phyloP scores from a whole-genome alignment of 192 early-diverging fungal species.

The Allomyces arbusculus region DNA sequence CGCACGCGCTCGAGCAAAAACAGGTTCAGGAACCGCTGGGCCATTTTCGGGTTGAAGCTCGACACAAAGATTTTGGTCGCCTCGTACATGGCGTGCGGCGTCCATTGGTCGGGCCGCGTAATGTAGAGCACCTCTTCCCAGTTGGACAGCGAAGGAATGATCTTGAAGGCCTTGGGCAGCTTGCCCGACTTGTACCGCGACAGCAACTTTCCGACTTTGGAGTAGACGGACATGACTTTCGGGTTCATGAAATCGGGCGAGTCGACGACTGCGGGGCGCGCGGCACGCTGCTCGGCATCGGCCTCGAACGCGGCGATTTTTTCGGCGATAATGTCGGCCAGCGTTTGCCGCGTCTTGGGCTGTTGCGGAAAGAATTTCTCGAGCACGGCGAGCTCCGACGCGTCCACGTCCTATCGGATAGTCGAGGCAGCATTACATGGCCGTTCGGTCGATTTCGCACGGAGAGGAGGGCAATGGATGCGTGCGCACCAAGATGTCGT shows the following conservation, averaged over 20 bases:
- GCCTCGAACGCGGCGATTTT: constrained; percentile 69
- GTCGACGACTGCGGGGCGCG: not conserved
- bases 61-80: constrained; percentile 92
- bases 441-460: too few species aligned
- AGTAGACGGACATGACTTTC: constrained; percentile 86
- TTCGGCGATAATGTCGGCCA: constrained; percentile 91
- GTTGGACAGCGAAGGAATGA: constrained; percentile 80
- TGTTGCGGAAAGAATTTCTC: constrained; percentile 78
- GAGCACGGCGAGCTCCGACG: constrained; percentile 56
- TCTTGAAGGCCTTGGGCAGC: constrained; percentile 97
- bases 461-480: too few species aligned
- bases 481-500: constrained; percentile 25
- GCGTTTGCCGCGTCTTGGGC: constrained; percentile 61
- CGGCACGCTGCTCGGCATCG: not conserved
- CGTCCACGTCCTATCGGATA: constrained; percentile 43
- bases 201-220: constrained; percentile 75
- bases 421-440: too few species aligned
- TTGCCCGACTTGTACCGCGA: constrained; percentile 83
- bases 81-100: constrained; percentile 88
- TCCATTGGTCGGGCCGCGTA: constrained; percentile 80
- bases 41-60: constrained; percentile 83
- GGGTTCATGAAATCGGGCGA: constrained; percentile 32
- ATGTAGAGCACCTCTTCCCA: constrained; percentile 95
- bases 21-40: constrained; percentile 70
- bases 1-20: constrained; percentile 80